Base-by-base conservation (phyloP, 179 eudicot species). In the Beta lomatogona region DNA sequence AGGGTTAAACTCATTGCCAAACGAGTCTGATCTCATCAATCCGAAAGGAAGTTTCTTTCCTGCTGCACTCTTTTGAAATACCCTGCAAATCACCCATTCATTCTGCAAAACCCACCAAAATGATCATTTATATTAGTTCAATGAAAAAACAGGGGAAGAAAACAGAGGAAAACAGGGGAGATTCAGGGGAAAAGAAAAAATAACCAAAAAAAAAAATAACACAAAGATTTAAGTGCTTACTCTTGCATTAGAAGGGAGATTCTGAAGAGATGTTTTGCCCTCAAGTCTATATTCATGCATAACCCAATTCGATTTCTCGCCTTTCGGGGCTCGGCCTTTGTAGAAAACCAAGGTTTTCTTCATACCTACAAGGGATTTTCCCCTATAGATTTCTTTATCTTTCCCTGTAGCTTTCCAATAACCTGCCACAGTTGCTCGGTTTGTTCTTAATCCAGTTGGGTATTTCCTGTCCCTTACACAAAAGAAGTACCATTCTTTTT, bases 391-490 rank as follows among this genome's bases (percentile, higher is more conserved):
- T 54, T 94, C 97, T 70, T 88, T 94, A 54, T 94, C 98, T 86
- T 94, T 94, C 7, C 98, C 98, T 2, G 98, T 94, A 9, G 98
- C 97, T 79, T 94, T 94, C 98, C 98, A 94, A 79, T 93, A 94
- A 0, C 98, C 98, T 3, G 90, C 88, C 6, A 91, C 90, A 59
- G 98, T 94, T 10, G 99, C 99, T 54, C 99, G 83, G 83, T 96
- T 96, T 69, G 99, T 96, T 84, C 99, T 87, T 77, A 94, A 63
- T 1, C 99, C 99, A 25, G 98, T 96, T 55, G 99, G 99, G 85
- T 96, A 96, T 76, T 96, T 96, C 57, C 94, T 92, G 77, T 96
- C 99, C 66, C 94, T 90, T 78, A 90, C 79, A 78, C 97, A 90
- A 83, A 94, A 96, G 78, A 96, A 96, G 48, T 96, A 96, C 97